Base-by-base conservation (phyloP, 2,329 filamentous ascomycete genomes). In the Acrodontium crateriforme region DNA sequence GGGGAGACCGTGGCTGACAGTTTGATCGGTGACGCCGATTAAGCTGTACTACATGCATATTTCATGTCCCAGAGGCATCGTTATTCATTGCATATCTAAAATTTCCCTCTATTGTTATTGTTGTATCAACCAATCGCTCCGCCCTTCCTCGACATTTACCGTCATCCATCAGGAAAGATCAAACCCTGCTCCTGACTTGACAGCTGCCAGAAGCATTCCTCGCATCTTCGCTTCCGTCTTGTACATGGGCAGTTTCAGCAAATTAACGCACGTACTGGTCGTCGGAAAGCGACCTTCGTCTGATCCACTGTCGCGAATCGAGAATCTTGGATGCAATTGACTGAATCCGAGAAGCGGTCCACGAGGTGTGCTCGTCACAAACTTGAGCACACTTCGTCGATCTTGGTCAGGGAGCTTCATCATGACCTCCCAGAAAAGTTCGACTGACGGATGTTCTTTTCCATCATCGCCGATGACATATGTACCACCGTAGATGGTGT, bases 241-340 rank as follows among this genome's bases (percentile, higher is more conserved):
- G 54, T 95, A 98, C 39, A 76, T 71, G 5, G 89, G 89, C 40
- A 98, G 58, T 62, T 98, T 98, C 25, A 98, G 59, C 42, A 98
- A 52, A 51, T 98, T 98, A 16, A 95, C 83, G 45, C 89, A 98
- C 0, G 89, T 98, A 50, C 85, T 94, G 11, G 89, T 84, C 49
- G 83, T 95, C 2, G 89, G 89, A 38, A 94, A 59, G 33, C 89
- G 65, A 25, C 71, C 67, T 54, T 87, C 69, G 46, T 91, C 82
- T 15, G 59, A 60, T 4, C 81, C 79, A 1, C 74, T 76, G 54
- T 98, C 89, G 4, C 89, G 64, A 37, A 98, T 95, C 47, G 76
- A 87, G 53, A 98, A 98, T 20, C 67, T 65, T 2, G 89, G 89
- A 31, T 76, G 79, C 38, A 98, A 59, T 46, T 89, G 79, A 11